Percentiles rank a stretch among this genome's conserved stretches.
Conservation (phyloP, 371 early-diverging fungal species). For the Mortierella sp. region DNA sequence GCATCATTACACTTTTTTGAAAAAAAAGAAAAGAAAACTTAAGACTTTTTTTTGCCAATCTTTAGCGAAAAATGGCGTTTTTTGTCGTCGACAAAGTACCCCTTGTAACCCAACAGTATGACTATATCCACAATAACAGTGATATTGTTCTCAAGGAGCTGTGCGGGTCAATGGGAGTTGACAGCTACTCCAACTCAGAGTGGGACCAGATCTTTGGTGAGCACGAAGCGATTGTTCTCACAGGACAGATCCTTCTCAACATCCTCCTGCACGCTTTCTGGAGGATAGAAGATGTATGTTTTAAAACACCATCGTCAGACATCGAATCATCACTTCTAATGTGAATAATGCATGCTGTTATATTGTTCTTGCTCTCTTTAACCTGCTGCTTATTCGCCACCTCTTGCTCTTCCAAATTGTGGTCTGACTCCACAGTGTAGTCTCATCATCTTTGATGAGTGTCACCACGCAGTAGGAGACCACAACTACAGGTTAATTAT, state of each 20-base stretch:
- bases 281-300: constrained; percentile 64
- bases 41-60: too few relatives aligned
- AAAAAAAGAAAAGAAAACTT: too few relatives aligned
- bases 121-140: constrained; percentile 74
- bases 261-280: constrained; percentile 76
- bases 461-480: constrained; percentile 19
- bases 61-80: constrained; percentile 60
- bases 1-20: neutral
- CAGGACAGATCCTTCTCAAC: constrained; percentile 84
- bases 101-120: constrained; percentile 85
- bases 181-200: constrained; percentile 64
- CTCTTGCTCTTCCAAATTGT: too few relatives aligned
- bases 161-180: constrained; percentile 79
- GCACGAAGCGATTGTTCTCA: constrained; percentile 84
- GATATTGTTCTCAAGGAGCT: constrained; percentile 67
- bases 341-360: neutral
- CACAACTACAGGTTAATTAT: constrained; percentile 22
- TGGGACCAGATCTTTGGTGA: constrained; percentile 71
- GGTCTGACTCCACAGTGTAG: constrained; percentile 15
- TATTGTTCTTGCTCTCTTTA: neutral
- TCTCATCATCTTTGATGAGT: constrained; percentile 32
- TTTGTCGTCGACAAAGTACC: constrained; percentile 89
- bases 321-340: neutral
- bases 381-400: too few relatives aligned
- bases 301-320: neutral